Evolutionary conservation across 129 eudicot genomes (phyloP).

Genomic region (Oenanthe sinensis): DNA sequence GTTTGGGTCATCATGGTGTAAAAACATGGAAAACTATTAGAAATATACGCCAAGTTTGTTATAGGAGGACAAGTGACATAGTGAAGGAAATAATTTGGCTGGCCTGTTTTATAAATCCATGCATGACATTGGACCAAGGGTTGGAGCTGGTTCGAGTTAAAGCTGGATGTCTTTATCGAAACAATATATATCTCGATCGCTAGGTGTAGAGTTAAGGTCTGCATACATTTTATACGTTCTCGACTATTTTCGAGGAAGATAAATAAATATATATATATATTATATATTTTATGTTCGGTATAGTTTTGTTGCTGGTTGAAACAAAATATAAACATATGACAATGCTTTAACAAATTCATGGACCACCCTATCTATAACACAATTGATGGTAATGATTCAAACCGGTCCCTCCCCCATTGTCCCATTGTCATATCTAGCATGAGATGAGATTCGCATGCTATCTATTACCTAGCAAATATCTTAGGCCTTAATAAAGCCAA

Average conservation of each 20-base stretch:
- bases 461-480: not conserved
- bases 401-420: not conserved
- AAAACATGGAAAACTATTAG: no score
- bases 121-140: no score
- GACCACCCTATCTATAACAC: not conserved
- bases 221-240: not conserved
- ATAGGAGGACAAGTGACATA: no score
- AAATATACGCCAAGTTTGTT: no score
- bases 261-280: no score
- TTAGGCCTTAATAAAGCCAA: not conserved
- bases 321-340: not conserved
- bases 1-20: no score
- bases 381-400: slow-evolving; percentile 1
- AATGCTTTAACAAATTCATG: not conserved
- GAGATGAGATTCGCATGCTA: slow-evolving; percentile 3
- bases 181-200: no score
- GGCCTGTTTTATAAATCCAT: no score
- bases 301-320: not conserved
- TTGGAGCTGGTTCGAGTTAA: no score
- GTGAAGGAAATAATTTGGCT: no score
- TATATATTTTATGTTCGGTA: not conserved
- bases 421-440: not conserved
- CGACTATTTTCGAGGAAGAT: not conserved
- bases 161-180: no score
- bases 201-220: no score